Evolutionary conservation across 306 rosid species (phyloP).

Genomic region (Vachellia pachyceras): DNA sequence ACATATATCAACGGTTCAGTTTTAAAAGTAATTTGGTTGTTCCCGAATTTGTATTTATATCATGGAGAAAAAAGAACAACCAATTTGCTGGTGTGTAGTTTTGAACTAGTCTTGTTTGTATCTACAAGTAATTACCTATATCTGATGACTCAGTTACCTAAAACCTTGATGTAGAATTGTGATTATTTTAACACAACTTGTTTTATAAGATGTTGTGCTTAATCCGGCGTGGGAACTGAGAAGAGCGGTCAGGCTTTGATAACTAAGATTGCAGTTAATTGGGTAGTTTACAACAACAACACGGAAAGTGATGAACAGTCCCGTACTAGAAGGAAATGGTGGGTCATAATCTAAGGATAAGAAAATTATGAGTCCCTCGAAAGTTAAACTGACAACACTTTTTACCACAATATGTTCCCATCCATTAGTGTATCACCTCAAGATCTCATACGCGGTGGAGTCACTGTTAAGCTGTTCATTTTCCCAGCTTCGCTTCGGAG

Average conservation of each 20-base stretch:
- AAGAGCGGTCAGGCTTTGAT: slow-evolving; percentile 40
- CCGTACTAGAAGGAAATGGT: slow-evolving; percentile 36
- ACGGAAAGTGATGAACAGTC: slow-evolving; percentile 29
- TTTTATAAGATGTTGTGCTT: background rate
- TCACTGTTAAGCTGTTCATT: slow-evolving; percentile 54
- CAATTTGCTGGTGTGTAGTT: background rate
- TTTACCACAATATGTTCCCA: slow-evolving; percentile 32
- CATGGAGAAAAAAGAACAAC: background rate
- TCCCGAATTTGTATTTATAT: background rate
- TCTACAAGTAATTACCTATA: slow-evolving; percentile 18
- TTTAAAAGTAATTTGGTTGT: background rate
- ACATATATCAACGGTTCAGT: background rate
- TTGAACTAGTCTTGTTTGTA: background rate
- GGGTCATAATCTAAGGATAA: slow-evolving; percentile 44
- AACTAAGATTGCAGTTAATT: slow-evolving; percentile 33
- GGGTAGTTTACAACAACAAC: slow-evolving; percentile 51
- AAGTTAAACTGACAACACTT: slow-evolving; percentile 30
- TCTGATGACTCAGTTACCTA: slow-evolving; percentile 10
- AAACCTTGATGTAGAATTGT: slow-evolving; percentile 12
- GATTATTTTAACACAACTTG: background rate
- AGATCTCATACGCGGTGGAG: slow-evolving; percentile 52
- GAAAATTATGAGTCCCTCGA: slow-evolving; percentile 40
- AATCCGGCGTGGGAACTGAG: background rate
- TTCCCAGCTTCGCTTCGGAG: slow-evolving; percentile 94
- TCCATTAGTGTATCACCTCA: slow-evolving; percentile 46